Conservation (phyloP, 768 basidiomycete genomes). For the Auricularia sp. region DNA sequence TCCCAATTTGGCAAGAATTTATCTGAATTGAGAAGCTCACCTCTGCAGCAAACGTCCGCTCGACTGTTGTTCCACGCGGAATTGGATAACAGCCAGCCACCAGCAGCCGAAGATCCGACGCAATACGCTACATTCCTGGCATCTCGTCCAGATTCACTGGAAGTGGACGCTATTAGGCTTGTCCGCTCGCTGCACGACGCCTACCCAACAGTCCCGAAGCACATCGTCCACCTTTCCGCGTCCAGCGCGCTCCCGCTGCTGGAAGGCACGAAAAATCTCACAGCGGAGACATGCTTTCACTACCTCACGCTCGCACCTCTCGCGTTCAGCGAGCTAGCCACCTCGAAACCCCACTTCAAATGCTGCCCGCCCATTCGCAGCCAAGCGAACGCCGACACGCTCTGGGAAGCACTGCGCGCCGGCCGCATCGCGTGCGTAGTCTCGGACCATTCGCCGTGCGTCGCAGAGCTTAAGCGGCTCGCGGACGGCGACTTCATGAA, state of each 20-base stretch:
- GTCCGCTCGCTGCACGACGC: conserved; percentile 53
- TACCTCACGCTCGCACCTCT: conserved; percentile 75
- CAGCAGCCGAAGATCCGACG: conserved; percentile 30
- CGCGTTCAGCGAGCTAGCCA: conserved; percentile 43
- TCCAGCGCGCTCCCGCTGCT: conserved; percentile 70
- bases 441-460: conserved; percentile 92
- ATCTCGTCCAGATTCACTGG: conserved; percentile 74
- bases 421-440: conserved; percentile 88
- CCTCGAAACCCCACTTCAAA: conserved; percentile 76
- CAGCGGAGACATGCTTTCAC: conserved; percentile 97
- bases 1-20: not conserved
- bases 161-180: conserved; percentile 70
- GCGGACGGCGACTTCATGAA: conserved; percentile 70
- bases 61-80: conserved; percentile 92
- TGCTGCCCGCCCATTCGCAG: conserved; percentile 92
- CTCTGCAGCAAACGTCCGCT: conserved; percentile 47
- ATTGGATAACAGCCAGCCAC: conserved; percentile 37
- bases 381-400: conserved; percentile 52
- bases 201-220: conserved; percentile 65
- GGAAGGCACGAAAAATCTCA: conserved; percentile 65
- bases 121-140: conserved; percentile 72
- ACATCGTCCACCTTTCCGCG: conserved; percentile 94
- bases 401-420: conserved; percentile 75
- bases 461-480: conserved; percentile 64
- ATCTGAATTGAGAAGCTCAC: no score